Conservation (phyloP, 352 stramenopile species). For the Pythium aquatile region DNA sequence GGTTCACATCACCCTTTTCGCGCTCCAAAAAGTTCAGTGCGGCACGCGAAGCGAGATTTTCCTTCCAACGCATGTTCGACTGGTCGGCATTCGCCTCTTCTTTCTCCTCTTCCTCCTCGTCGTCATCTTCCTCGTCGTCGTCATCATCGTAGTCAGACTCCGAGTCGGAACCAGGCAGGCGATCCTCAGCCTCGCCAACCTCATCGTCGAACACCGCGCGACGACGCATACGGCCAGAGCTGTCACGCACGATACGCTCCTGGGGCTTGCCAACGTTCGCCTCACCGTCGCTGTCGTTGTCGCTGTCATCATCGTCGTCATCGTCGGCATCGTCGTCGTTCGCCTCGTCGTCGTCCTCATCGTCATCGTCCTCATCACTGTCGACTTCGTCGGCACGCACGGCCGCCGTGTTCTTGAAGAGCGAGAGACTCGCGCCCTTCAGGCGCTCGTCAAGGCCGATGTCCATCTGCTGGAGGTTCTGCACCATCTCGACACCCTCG, state of each 20-base stretch:
- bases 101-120: constrained; percentile 37
- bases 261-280: constrained; percentile 56
- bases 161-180: constrained; percentile 33
- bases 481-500: constrained; percentile 93
- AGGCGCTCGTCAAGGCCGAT: constrained; percentile 95
- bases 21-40: constrained; percentile 85
- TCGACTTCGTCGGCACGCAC: constrained; percentile 81
- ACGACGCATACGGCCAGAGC: constrained; percentile 65
- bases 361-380: constrained; percentile 51
- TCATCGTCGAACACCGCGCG: constrained; percentile 77
- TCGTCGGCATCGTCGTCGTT: constrained; percentile 50
- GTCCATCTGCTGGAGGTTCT: constrained; percentile 91
- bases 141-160: constrained; percentile 51
- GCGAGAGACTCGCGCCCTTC: constrained; percentile 89
- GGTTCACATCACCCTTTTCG: constrained; percentile 77
- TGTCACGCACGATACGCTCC: constrained; percentile 70
- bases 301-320: constrained; percentile 38
- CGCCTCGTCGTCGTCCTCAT: constrained; percentile 53
- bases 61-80: constrained; percentile 84
- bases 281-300: constrained; percentile 48
- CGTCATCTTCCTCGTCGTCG: constrained; percentile 47
- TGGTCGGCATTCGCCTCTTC: constrained; percentile 41
- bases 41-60: constrained; percentile 81
- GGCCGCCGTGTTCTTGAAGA: constrained; percentile 94
- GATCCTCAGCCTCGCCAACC: constrained; percentile 27